Percentiles rank a stretch among this genome's conserved stretches.
phyloP scores from a whole-genome alignment of 2,329 filamentous ascomycete genomes.

The Xylaria sp. region DNA sequence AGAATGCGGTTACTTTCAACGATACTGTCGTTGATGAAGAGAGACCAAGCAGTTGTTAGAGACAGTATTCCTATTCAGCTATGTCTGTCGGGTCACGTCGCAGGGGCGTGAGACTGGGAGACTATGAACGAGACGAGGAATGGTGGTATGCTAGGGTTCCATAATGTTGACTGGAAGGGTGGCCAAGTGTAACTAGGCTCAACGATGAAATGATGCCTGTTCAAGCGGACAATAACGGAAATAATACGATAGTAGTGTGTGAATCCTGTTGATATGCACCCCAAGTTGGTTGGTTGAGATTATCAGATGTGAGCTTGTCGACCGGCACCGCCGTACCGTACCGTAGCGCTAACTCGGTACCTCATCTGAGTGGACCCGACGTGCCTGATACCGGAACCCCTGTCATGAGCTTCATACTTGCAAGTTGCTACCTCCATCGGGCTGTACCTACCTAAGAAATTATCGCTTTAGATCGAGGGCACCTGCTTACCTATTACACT shows the following conservation, averaged over 20 bases:
- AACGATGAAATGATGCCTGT: neutral
- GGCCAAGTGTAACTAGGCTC: constrained; percentile 1
- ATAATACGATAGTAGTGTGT: constrained; percentile 5
- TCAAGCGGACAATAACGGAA: constrained; percentile 2
- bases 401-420: neutral
- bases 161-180: neutral
- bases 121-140: neutral
- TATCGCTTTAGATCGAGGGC: too few relatives aligned
- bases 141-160: neutral
- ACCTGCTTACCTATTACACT: neutral
- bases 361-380: neutral
- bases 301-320: neutral
- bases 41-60: constrained; percentile 14
- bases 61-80: constrained; percentile 10
- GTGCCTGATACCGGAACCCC: neutral
- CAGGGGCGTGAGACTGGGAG: neutral
- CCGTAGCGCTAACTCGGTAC: too few relatives aligned
- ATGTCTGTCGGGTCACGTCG: neutral
- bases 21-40: neutral
- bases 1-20: neutral
- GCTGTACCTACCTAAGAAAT: too few relatives aligned
- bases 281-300: neutral
- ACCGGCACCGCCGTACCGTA: too few relatives aligned
- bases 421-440: neutral
- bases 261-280: neutral